These are phyloP conservation scores for Piromyces sp. DNA, from an alignment of 192 early-diverging fungal genomes.

Conservation along the genomic window DNA sequence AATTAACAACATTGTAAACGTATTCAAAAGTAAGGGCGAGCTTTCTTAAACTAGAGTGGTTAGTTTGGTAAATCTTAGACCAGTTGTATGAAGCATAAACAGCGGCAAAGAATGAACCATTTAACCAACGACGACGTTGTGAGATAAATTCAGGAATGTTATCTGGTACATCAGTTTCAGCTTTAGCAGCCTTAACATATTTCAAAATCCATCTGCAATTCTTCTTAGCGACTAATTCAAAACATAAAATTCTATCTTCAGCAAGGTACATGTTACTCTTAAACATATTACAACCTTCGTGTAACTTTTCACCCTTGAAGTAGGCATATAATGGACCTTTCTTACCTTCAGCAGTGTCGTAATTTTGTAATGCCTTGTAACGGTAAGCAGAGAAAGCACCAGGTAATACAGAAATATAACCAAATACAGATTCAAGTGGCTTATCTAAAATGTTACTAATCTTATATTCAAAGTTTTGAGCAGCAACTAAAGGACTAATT, in stretches of 20 bases:
- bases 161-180: constrained; percentile 88
- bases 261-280: constrained; percentile 14
- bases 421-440: constrained; percentile 73
- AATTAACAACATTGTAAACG: constrained; percentile 45
- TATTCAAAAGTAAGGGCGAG: constrained; percentile 39
- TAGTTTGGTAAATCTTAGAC: constrained; percentile 39
- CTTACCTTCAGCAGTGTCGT: constrained; percentile 5
- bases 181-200: constrained; percentile 47
- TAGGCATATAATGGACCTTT: constrained; percentile 46
- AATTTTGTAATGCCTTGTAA: constrained; percentile 46
- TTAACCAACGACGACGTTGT: constrained; percentile 69
- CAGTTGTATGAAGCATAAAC: constrained; percentile 51
- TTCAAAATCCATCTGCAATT: constrained; percentile 45
- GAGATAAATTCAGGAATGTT: constrained; percentile 80
- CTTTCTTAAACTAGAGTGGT: constrained; percentile 43
- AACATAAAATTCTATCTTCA: constrained; percentile 63
- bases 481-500: constrained; percentile 53
- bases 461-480: constrained; percentile 74
- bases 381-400: constrained; percentile 72
- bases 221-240: constrained; percentile 58
- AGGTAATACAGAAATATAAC: constrained; percentile 86
- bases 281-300: constrained; percentile 27
- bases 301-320: constrained; percentile 53
- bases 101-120: constrained; percentile 66
- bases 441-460: constrained; percentile 60